A percentile compares a stretch with the other conserved stretches of the same genome.
Evolutionary conservation across 805 yeast species (phyloP).

Genomic region (Saccharomycopsis sp.): DNA sequence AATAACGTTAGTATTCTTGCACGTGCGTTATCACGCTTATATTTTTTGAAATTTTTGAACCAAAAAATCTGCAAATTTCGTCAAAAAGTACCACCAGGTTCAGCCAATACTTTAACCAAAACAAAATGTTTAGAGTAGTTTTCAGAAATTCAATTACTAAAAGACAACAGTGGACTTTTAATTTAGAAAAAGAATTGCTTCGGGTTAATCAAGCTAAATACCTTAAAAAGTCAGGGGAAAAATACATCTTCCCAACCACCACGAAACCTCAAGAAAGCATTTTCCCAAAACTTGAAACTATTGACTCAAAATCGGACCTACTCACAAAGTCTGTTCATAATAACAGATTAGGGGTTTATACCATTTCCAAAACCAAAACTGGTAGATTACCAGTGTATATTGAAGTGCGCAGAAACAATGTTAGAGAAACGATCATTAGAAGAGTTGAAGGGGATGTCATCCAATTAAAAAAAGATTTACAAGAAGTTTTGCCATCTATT

Average conservation of each 20-base stretch:
- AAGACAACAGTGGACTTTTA: too few relatives aligned
- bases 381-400: slow-evolving; percentile 79
- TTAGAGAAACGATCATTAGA: slow-evolving; percentile 62
- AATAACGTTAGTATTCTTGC: too few relatives aligned
- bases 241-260: slow-evolving; percentile 3
- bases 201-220: slow-evolving; percentile 11
- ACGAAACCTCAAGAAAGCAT: slow-evolving; percentile 3
- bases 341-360: slow-evolving; percentile 14
- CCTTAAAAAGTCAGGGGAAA: slow-evolving; percentile 3
- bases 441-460: slow-evolving; percentile 58
- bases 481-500: slow-evolving; percentile 37
- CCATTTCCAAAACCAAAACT: slow-evolving; percentile 33
- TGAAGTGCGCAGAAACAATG: slow-evolving; percentile 52
- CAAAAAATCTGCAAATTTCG: too few relatives aligned
- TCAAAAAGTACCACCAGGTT: too few relatives aligned
- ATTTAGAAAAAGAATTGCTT: slow-evolving; percentile 12
- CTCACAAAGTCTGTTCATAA: slow-evolving; percentile 4
- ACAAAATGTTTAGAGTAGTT: too few relatives aligned
- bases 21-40: too few relatives aligned
- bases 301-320: slow-evolving; percentile 10
- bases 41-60: too few relatives aligned
- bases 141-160: too few relatives aligned
- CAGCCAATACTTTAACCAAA: too few relatives aligned
- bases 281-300: slow-evolving; percentile 13
- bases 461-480: slow-evolving; percentile 58